Evolutionary conservation across 2,329 filamentous ascomycete genomes (phyloP).

Genomic region (Onygenales sp.): DNA sequence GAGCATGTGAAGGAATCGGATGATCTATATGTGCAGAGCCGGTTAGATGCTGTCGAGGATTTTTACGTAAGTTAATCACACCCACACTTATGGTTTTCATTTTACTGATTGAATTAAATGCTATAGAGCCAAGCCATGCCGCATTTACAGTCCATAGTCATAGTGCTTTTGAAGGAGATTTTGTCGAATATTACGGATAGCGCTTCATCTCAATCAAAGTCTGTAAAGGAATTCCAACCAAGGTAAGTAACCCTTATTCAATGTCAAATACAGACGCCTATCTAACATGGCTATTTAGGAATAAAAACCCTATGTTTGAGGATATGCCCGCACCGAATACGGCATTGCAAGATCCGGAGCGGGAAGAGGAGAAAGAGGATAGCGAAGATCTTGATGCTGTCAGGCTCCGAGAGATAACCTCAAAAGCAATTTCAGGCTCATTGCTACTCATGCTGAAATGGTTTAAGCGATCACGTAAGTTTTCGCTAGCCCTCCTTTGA

Average conservation of each 20-base stretch:
- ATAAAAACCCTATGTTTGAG: not conserved
- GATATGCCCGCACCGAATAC: not conserved
- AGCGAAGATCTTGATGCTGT: constrained; percentile 71
- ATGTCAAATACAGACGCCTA: too few relatives aligned
- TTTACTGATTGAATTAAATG: not conserved
- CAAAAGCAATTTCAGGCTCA: constrained; percentile 85
- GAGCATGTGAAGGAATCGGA: constrained; percentile 21
- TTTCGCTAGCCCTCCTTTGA: not conserved
- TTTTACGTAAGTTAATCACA: constrained; percentile 64
- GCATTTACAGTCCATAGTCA: constrained; percentile 82
- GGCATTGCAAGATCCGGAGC: not conserved
- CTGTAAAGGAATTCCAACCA: constrained; percentile 35
- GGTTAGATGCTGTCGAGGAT: constrained; percentile 63
- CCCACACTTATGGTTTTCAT: not conserved
- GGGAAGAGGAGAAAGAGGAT: not conserved
- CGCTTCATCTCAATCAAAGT: constrained; percentile 50
- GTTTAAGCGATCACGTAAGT: constrained; percentile 87
- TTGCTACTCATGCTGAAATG: constrained; percentile 86
- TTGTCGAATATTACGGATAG: constrained; percentile 81
- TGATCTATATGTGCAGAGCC: constrained; percentile 36
- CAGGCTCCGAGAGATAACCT: constrained; percentile 74
- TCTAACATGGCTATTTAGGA: constrained; percentile 11
- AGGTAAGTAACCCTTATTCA: constrained; percentile 25
- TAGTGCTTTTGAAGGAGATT: constrained; percentile 83
- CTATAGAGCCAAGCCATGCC: constrained; percentile 63